Evolutionary conservation across 805 yeast genomes (phyloP), one percentile per base, ranked within the genome.

Genomic region (Kregervanrija delftensis): DNA sequence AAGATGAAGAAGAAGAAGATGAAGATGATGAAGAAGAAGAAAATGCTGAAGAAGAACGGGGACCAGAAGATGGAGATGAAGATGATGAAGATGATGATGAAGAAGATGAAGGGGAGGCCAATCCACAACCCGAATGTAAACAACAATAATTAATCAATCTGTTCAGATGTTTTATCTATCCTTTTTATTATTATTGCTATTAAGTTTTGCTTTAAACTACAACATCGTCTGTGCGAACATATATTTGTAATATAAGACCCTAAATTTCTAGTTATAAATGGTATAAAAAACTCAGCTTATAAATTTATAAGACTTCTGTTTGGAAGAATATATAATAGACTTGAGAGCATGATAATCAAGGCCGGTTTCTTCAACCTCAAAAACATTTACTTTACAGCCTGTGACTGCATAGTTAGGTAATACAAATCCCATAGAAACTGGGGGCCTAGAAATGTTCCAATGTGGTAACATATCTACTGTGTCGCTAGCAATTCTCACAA

Each of bases 251-350:
- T 22, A 22, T 6, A 22, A 22, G 6, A 22, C 28, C 6, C 28
- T 22, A 22, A 22, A 22, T 22, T 22, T 22, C 28, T 22, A 22
- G 28, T 22, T 22, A 22, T 22, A 22, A 22, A 5, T 6, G 28
- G 28, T 22, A 22, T 5, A 22, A 22, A 22, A 22, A 22, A 5
- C 2, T 22, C 8, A 22, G 28, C 28, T 22, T 22, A 22, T 22
- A 6, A 22, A 22, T 28, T 90, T 96, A 54, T 86, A 89, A 6
- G 84, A 76, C 0, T 96, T 96, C 0, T 91, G 80, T 48, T 73
- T 76, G 1, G 91, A 73, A 12, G 76, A 60, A 60, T 91, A 91
- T 54, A 86, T 78, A 32, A 90, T 95, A 95, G 95, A 88, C 60
- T 90, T 91, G 16, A 86, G 79, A 0, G 95, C 80, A 28, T 74